A percentile compares a stretch with the other conserved stretches of the same genome.
These are phyloP conservation scores for Dipteronia sinensis DNA, from an alignment of 345 rosid genomes.

Conservation along the genomic window DNA sequence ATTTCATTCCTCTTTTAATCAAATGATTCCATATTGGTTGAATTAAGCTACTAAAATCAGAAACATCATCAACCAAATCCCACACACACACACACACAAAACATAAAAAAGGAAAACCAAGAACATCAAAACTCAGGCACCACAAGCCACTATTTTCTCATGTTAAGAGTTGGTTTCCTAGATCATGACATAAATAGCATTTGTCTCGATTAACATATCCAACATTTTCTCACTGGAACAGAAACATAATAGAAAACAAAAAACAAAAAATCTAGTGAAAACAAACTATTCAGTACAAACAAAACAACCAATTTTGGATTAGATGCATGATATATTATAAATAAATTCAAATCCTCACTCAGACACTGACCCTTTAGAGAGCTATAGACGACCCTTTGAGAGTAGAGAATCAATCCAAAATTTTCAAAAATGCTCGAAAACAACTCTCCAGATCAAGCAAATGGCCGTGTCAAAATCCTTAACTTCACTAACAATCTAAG, in stretches of 20 bases:
- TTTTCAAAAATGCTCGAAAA: constrained; percentile 8
- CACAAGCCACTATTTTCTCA: neutral
- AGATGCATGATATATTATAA: neutral
- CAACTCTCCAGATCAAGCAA: constrained; percentile 26
- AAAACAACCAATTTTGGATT: constrained; percentile 4
- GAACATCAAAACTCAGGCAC: neutral
- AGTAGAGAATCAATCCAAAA: constrained; percentile 5
- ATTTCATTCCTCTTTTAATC: neutral
- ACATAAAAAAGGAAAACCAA: neutral
- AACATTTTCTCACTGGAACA: neutral
- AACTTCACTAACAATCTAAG: constrained; percentile 35
- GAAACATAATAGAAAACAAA: neutral
- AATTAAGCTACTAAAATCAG: neutral
- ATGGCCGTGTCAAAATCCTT: constrained; percentile 19
- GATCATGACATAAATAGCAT: neutral
- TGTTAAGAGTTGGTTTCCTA: neutral
- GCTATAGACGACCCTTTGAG: constrained; percentile 3
- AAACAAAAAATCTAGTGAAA: neutral
- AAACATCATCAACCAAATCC: neutral
- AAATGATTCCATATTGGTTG: neutral
- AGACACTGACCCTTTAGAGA: constrained; percentile 26
- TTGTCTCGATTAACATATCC: neutral
- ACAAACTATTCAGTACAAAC: neutral
- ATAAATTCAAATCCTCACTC: constrained; percentile 12
- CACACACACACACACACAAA: neutral